A percentile compares a stretch with the other conserved stretches of the same genome.
These are phyloP conservation scores for Acorus gramineus DNA, from an alignment of 106 monocot genomes.

Conservation along the genomic window DNA sequence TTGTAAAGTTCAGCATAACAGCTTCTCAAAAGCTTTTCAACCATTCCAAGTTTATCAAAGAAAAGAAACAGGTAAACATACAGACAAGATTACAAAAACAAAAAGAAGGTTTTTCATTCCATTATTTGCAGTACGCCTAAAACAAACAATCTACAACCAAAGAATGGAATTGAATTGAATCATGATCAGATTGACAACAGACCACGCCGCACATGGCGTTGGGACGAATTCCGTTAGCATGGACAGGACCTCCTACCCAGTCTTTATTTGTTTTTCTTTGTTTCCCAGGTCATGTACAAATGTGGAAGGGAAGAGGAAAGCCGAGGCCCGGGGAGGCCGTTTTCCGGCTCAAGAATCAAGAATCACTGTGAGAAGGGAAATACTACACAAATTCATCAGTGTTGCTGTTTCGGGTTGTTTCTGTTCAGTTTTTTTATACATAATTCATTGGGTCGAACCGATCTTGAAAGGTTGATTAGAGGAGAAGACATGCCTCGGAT, in stretches of 20 bases:
- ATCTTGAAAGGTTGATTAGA: slow-evolving; percentile 2
- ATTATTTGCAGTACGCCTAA: too few relatives aligned
- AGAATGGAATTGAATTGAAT: slow-evolving; percentile 9
- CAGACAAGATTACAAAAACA: too few relatives aligned
- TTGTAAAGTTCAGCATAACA: too few relatives aligned
- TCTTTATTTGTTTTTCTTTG: slow-evolving; percentile 5
- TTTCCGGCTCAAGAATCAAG: slow-evolving; percentile 9
- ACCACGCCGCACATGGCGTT: background rate
- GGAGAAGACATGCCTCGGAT: slow-evolving; percentile 12
- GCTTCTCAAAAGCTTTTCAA: too few relatives aligned
- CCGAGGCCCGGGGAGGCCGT: background rate
- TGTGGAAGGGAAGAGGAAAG: slow-evolving; percentile 2
- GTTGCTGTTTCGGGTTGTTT: background rate
- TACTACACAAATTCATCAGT: slow-evolving; percentile 2
- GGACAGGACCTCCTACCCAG: background rate
- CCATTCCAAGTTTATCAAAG: too few relatives aligned
- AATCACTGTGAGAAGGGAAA: slow-evolving; percentile 1
- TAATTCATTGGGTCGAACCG: background rate
- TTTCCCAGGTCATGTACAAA: slow-evolving; percentile 16
- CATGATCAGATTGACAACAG: background rate
- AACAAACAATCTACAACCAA: background rate
- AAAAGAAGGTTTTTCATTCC: too few relatives aligned
- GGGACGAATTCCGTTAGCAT: slow-evolving; percentile 7
- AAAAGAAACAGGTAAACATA: too few relatives aligned
- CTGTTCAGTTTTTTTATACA: background rate